Evolutionary conservation across 345 rosid species (phyloP).

Genomic region (Toxicodendron radicans): DNA sequence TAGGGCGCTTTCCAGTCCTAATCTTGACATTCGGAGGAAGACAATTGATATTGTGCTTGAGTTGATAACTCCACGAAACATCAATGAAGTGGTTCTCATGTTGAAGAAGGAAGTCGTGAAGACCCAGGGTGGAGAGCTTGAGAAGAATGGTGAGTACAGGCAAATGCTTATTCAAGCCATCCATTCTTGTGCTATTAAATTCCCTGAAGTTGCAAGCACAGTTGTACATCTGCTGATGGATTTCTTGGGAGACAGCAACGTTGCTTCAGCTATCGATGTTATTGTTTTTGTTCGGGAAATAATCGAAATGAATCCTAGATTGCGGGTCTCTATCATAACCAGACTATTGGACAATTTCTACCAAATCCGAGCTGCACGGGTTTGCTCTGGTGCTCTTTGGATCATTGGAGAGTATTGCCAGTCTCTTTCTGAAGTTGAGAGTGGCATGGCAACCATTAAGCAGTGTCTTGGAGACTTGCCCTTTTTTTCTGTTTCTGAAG

Average conservation of each 20-base stretch:
- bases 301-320: slow-evolving; percentile 78
- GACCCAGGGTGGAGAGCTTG: slow-evolving; percentile 86
- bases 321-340: slow-evolving; percentile 83
- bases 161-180: slow-evolving; percentile 96
- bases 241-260: slow-evolving; percentile 84
- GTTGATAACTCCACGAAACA: slow-evolving; percentile 71
- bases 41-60: slow-evolving; percentile 86
- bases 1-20: slow-evolving; percentile 87
- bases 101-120: slow-evolving; percentile 90
- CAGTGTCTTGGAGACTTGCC: slow-evolving; percentile 93
- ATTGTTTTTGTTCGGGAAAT: slow-evolving; percentile 79
- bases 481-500: slow-evolving; percentile 68
- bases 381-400: slow-evolving; percentile 91
- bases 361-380: slow-evolving; percentile 87
- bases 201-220: slow-evolving; percentile 92
- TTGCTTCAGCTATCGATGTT: slow-evolving; percentile 88
- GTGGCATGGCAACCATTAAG: slow-evolving; percentile 73
- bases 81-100: slow-evolving; percentile 74
- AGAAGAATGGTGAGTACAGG: slow-evolving; percentile 88
- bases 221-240: slow-evolving; percentile 92
- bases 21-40: slow-evolving; percentile 81
- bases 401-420: slow-evolving; percentile 88
- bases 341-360: slow-evolving; percentile 84
- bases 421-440: slow-evolving; percentile 84
- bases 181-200: slow-evolving; percentile 85